Base-by-base conservation (phyloP, 148 eudicot genomes). In the Rhododendron kiyosumense region DNA sequence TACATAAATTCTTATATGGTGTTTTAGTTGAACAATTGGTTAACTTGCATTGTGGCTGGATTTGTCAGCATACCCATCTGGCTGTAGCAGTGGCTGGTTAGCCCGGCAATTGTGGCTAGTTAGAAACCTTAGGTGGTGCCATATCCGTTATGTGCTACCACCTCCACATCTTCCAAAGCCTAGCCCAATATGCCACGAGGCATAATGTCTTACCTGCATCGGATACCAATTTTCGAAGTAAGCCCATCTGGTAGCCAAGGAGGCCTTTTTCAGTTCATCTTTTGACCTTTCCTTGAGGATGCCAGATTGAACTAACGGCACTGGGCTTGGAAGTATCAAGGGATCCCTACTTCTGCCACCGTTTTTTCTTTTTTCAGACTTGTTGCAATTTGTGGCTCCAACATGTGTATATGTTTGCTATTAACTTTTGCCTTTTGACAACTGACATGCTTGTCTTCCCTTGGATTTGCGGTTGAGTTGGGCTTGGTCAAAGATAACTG, bases 251-350 rank as follows among this genome's bases (percentile, higher is more conserved):
- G 34, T 14, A 24, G 34, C 32, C 34, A 48, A n/a, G 54, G 57
- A n/a, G 5, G 57, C 61, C 82, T 79, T 79, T 49, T 49, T 79
- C 59, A 79, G 82, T 79, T 15, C 43, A 51, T 34, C 22, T n/a
- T 79, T 79, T 30, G 61, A 48, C 22, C 52, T 78, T 20, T 43
- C 81, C 61, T 79, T 79, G 81, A 79, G 81, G 81, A 78, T 43
- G 81, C 81, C 52, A 7, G 51, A 41, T 77, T 41, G 51, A 77
- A 77, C 26, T 74, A 32, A 74, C 1, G 48, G 45, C 41, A 18
- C 24, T 43, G 52, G 51, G 81, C 52, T 43, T 22, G 46, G 52
- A 78, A 78, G 20, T 71, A 13, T 71, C 41, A 75, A 36, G 48
- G 28, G 81, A 51, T 1, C 28, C 46, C 49, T 45, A 46, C 81